Base-by-base conservation (phyloP, 192 early-diverging fungal species). In the Anaeromyces robustus region DNA sequence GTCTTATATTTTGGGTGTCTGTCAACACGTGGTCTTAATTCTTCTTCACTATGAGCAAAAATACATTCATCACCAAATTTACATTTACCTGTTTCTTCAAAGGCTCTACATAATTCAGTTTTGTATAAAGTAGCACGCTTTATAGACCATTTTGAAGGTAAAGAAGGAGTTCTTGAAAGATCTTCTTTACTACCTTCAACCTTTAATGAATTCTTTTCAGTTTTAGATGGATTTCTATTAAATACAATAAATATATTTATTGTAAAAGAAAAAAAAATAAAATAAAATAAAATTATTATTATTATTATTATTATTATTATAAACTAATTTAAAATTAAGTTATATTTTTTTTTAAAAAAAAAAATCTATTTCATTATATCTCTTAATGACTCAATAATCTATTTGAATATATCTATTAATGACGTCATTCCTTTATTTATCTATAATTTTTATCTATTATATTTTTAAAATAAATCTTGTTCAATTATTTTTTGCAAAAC, bases 71-170 rank as follows among this genome's bases (percentile, higher is more conserved):
- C 52, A 68, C 52, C 52, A 68, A 68, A 91, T 88, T 86, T 90
- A 88, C 90, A 91, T 43, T 80, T 77, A 0, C 78, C 18, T 2
- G 83, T 85, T 31, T 80, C 77, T 81, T 68, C 80, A 6, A 86
- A 39, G 77, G 86, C 85, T 30, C 85, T 79, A 78, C 86, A 86
- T 14, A 86, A 80, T 77, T 86, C 86, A 1, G 86, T 86, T 30
- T 86, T 86, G 43, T 86, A 86, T 31, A 86, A 77, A 43, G 52
- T 68, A 68, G 52, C 52, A 68, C 52, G 52, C 26, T 68, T 68
- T 9, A 68, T 68, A n/a, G 52, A 68, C 52, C 52, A 68, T 22
- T 68, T 68, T n/a, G 52, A 68, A n/a, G 52, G 52, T 68, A 68
- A 68, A 68, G 52, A 68, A n/a, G 52, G 52, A 68, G 52, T 68